These are phyloP conservation scores for Clarkia xantiana DNA, from an alignment of 345 rosid species.

Conservation along the genomic window DNA sequence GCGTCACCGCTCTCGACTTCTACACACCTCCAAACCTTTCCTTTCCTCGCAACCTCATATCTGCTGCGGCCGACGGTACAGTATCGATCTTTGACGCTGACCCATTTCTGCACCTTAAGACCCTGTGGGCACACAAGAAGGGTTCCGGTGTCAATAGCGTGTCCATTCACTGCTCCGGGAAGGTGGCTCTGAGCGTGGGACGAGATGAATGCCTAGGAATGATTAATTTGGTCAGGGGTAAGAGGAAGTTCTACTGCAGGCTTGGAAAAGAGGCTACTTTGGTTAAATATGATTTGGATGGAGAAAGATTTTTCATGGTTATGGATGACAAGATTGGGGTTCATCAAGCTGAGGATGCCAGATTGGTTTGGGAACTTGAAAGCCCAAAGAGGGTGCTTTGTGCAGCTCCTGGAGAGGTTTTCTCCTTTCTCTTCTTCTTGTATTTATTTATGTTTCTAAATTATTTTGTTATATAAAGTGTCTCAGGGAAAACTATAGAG, in stretches of 20 bases:
- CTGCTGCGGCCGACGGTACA: slow-evolving; percentile 72
- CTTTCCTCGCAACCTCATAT: slow-evolving; percentile 77
- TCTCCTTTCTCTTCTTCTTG: background rate
- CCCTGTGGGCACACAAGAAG: slow-evolving; percentile 46
- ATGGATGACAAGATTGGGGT: slow-evolving; percentile 42
- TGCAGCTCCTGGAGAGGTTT: slow-evolving; percentile 73
- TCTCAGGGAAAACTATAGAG: no score
- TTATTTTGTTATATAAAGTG: no score
- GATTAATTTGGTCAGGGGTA: slow-evolving; percentile 82
- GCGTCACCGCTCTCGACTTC: slow-evolving; percentile 66
- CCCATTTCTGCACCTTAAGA: slow-evolving; percentile 69
- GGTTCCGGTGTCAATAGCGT: slow-evolving; percentile 44
- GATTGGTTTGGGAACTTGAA: slow-evolving; percentile 46
- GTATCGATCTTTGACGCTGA: slow-evolving; percentile 74
- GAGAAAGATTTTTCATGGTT: slow-evolving; percentile 67
- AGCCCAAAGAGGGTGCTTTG: slow-evolving; percentile 55
- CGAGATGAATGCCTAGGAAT: slow-evolving; percentile 74
- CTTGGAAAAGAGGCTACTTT: slow-evolving; percentile 57
- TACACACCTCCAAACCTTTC: slow-evolving; percentile 59
- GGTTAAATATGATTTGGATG: slow-evolving; percentile 42
- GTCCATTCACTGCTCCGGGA: slow-evolving; percentile 69
- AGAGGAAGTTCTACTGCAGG: slow-evolving; percentile 63
- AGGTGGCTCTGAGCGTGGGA: slow-evolving; percentile 64
- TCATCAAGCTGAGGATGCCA: slow-evolving; percentile 84
- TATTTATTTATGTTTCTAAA: background rate